Evolutionary conservation across 2,329 filamentous ascomycete genomes (phyloP).

Genomic region (Dactylella cylindrospora): DNA sequence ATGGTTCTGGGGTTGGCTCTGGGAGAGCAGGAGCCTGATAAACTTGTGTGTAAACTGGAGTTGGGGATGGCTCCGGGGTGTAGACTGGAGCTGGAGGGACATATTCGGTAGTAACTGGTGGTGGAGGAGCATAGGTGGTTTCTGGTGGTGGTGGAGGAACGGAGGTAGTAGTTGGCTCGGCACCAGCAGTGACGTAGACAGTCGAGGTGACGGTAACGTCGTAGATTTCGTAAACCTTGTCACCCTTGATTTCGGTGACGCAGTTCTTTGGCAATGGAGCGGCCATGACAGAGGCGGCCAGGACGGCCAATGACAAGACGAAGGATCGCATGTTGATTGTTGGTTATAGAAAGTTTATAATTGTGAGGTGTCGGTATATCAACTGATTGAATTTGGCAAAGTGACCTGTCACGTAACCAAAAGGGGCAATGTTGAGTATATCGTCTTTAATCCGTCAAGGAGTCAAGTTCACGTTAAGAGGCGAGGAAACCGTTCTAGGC

Average conservation of each 20-base stretch:
- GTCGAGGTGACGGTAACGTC: constrained; percentile 37
- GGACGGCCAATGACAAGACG: constrained; percentile 28
- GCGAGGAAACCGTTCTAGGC: constrained; percentile 33
- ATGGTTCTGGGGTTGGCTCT: constrained; percentile 12
- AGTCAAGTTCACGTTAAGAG: constrained; percentile 28
- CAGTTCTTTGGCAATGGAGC: constrained; percentile 34
- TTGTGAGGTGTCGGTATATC: too few species aligned
- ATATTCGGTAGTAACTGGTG: constrained; percentile 17
- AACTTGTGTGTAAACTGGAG: constrained; percentile 1
- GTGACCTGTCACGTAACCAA: constrained; percentile 43
- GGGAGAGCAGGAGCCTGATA: constrained; percentile 11
- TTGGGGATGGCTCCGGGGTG: constrained; percentile 12
- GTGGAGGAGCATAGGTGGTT: constrained; percentile 4
- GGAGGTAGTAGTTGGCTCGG: not conserved
- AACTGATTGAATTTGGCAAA: constrained; percentile 43
- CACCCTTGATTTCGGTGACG: constrained; percentile 19
- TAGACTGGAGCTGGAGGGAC: constrained; percentile 16
- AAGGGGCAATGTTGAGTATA: constrained; percentile 24
- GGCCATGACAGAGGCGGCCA: constrained; percentile 29
- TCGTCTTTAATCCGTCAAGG: constrained; percentile 36
- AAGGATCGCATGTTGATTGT: constrained; percentile 40
- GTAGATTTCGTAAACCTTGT: constrained; percentile 21
- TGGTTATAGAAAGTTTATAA: not conserved
- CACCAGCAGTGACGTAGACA: constrained; percentile 25
- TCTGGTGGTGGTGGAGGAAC: not conserved